Conservation (phyloP, 2,329 filamentous ascomycete genomes). For the Didymosphaeria variabile region DNA sequence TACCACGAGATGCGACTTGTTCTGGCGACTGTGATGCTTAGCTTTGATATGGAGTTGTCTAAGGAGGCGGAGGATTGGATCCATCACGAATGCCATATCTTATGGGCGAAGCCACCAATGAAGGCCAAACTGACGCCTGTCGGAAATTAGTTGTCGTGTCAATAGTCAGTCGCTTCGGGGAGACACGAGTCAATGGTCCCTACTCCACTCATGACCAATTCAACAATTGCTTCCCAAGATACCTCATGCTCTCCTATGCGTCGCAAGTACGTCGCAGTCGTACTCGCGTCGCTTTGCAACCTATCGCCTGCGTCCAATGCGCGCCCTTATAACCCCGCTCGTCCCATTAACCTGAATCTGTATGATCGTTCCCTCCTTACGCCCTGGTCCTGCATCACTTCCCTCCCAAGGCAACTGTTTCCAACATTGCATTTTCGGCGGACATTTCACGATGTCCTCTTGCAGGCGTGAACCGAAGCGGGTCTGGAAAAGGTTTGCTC, state of each 20-base stretch:
- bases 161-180: not conserved
- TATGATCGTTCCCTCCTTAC: not conserved
- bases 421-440: not conserved
- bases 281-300: not conserved
- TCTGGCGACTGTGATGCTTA: slow-evolving; percentile 31
- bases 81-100: slow-evolving; percentile 38
- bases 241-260: not conserved
- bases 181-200: not conserved
- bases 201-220: not conserved
- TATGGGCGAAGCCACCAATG: slow-evolving; percentile 46
- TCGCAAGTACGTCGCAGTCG: no score
- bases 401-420: not conserved
- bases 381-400: not conserved
- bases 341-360: not conserved
- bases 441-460: not conserved
- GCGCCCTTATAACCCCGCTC: not conserved
- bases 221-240: not conserved
- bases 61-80: slow-evolving; percentile 22
- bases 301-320: not conserved
- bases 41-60: slow-evolving; percentile 38
- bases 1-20: slow-evolving; percentile 46
- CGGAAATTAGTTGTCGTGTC: not conserved
- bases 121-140: slow-evolving; percentile 38
- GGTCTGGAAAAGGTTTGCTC: not conserved
- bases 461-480: not conserved